Percentiles rank a stretch among this genome's conserved stretches.
Conservation (phyloP, 352 stramenopile genomes). For the Pythium graminicola region DNA sequence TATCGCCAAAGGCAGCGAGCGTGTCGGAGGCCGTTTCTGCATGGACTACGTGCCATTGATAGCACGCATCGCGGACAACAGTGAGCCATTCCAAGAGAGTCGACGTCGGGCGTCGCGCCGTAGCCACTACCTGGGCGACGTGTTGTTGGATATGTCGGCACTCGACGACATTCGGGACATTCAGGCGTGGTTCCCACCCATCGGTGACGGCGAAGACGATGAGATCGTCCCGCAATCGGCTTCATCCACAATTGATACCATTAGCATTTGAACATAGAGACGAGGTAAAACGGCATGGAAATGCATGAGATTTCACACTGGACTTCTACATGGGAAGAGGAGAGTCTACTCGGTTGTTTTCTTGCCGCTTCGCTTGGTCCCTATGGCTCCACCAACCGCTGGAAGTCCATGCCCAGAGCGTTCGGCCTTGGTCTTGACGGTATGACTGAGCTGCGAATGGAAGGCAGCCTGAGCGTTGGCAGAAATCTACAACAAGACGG, state of each 20-base stretch:
- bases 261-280: neutral
- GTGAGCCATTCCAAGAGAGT: constrained; percentile 43
- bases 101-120: constrained; percentile 56
- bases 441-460: constrained; percentile 58
- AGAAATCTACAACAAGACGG: constrained; percentile 37
- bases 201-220: constrained; percentile 21
- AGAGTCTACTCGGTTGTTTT: constrained; percentile 51
- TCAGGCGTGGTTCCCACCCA: constrained; percentile 4
- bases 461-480: constrained; percentile 51
- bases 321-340: neutral
- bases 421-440: constrained; percentile 66
- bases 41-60: constrained; percentile 75
- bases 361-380: constrained; percentile 32
- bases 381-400: constrained; percentile 5
- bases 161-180: constrained; percentile 36
- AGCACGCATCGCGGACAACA: constrained; percentile 39
- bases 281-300: neutral
- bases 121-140: constrained; percentile 70
- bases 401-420: constrained; percentile 24
- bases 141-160: constrained; percentile 63
- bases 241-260: constrained; percentile 1
- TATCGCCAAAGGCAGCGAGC: constrained; percentile 20
- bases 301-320: neutral
- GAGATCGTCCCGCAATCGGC: constrained; percentile 52
- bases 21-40: constrained; percentile 33